These are phyloP conservation scores for Coemansia guatemalensis DNA, from an alignment of 192 early-diverging fungal species.

Conservation along the genomic window DNA sequence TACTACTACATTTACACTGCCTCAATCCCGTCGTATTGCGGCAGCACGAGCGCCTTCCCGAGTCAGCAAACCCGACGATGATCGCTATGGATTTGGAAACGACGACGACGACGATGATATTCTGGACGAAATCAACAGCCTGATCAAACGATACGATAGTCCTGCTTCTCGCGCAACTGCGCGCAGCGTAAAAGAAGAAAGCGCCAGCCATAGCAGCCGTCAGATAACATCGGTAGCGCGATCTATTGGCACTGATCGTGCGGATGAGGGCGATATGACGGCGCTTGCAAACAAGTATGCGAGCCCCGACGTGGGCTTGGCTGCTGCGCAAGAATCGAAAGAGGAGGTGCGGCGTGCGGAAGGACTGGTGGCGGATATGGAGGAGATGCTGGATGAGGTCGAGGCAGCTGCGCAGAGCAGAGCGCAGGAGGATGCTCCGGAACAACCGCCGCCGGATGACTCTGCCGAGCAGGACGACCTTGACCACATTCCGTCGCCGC, in stretches of 20 bases:
- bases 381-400: slow-evolving; percentile 46
- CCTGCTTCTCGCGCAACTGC: slow-evolving; percentile 6
- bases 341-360: slow-evolving; percentile 8
- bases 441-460: neutral
- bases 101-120: slow-evolving; percentile 49
- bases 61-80: neutral
- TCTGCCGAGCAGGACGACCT: slow-evolving; percentile 24
- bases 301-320: slow-evolving; percentile 12
- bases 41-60: slow-evolving; percentile 1
- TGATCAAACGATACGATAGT: slow-evolving; percentile 42
- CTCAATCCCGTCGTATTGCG: slow-evolving; percentile 36
- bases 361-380: slow-evolving; percentile 47
- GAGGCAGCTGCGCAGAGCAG: slow-evolving; percentile 17
- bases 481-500: slow-evolving; percentile 47
- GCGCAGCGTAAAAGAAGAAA: neutral
- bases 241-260: neutral
- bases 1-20: slow-evolving; percentile 42
- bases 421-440: neutral
- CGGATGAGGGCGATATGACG: slow-evolving; percentile 25
- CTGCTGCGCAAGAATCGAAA: neutral
- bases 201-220: neutral
- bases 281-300: slow-evolving; percentile 42
- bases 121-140: slow-evolving; percentile 40
- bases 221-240: neutral
- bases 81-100: slow-evolving; percentile 10